phyloP scores from a whole-genome alignment of 2,329 filamentous ascomycete species.

The Lizonia empirigonia region DNA sequence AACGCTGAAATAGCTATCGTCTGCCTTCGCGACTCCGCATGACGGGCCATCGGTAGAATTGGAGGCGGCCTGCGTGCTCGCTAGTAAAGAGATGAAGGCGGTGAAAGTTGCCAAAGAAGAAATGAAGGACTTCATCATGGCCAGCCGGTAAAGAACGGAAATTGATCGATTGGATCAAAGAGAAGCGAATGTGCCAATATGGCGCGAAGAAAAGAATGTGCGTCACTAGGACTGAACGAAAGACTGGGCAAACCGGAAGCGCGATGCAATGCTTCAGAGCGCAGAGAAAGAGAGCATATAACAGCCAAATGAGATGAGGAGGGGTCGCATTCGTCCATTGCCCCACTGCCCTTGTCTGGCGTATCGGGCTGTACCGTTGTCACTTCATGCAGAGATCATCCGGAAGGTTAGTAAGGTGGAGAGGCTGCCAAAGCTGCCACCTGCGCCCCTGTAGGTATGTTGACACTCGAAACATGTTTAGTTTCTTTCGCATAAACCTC shows the following conservation, averaged over 20 bases:
- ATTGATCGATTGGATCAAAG: constrained; percentile 28
- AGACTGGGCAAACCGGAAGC: constrained; percentile 22
- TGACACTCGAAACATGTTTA: constrained; percentile 39
- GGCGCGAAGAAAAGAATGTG: constrained; percentile 29
- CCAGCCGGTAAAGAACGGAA: constrained; percentile 37
- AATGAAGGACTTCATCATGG: constrained; percentile 38
- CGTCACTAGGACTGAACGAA: constrained; percentile 31
- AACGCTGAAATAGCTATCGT: constrained; percentile 40
- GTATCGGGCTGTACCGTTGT: constrained; percentile 21
- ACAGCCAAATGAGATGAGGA: constrained; percentile 19
- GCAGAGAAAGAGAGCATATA: constrained; percentile 14
- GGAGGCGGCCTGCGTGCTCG: constrained; percentile 20
- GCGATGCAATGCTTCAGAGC: background rate
- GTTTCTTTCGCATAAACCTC: constrained; percentile 22
- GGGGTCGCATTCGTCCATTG: constrained; percentile 11
- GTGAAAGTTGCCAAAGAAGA: constrained; percentile 24
- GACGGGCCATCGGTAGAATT: constrained; percentile 28
- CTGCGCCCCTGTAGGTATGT: constrained; percentile 17
- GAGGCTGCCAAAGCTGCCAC: constrained; percentile 1
- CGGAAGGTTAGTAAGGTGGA: background rate
- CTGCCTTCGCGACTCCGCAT: constrained; percentile 26
- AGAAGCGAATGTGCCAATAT: constrained; percentile 27
- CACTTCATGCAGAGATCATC: constrained; percentile 26
- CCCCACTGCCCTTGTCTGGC: constrained; percentile 25
- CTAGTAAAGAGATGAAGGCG: constrained; percentile 27